Evolutionary conservation across 129 eudicot species (phyloP).

Genomic region (Kitagawia praeruptora): DNA sequence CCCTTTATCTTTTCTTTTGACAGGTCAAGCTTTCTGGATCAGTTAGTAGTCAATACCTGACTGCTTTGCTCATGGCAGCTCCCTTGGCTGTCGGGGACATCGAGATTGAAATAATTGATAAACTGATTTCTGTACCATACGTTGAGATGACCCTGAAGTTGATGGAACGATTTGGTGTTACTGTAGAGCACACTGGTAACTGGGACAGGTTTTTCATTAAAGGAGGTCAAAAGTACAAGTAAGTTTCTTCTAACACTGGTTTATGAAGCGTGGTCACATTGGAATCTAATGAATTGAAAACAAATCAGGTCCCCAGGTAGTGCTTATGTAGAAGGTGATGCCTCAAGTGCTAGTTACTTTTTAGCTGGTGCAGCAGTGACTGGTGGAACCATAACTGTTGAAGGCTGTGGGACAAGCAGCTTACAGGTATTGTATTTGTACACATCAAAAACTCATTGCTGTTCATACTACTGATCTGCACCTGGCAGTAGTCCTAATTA

Average conservation of each 20-base stretch:
- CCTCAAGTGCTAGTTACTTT: constrained; percentile 99
- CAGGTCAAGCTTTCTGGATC: constrained; percentile 98
- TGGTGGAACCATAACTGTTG: constrained; percentile 93
- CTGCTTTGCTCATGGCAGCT: constrained; percentile 95
- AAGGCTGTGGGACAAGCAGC: constrained; percentile 98
- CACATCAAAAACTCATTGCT: constrained; percentile 8
- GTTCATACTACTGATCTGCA: not conserved
- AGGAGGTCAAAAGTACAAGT: constrained; percentile 98
- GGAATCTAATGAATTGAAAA: constrained; percentile 4
- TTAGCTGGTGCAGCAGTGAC: constrained; percentile 96
- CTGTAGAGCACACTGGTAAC: constrained; percentile 68
- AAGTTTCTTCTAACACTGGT: constrained; percentile 24
- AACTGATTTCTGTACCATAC: constrained; percentile 82
- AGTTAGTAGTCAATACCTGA: constrained; percentile 90
- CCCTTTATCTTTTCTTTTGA: not conserved
- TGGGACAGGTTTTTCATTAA: constrained; percentile 75
- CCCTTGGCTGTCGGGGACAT: constrained; percentile 88
- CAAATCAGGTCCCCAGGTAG: constrained; percentile 84
- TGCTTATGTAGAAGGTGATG: constrained; percentile 96
- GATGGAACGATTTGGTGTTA: constrained; percentile 94
- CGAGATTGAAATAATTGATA: constrained; percentile 90
- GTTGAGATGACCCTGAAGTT: constrained; percentile 97
- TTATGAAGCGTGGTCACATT: constrained; percentile 4
- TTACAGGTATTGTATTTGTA: constrained; percentile 57
- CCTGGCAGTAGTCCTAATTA: not conserved